phyloP scores from a whole-genome alignment of 1,284 basidiomycete species.

The Trichosporon coremiiforme region DNA sequence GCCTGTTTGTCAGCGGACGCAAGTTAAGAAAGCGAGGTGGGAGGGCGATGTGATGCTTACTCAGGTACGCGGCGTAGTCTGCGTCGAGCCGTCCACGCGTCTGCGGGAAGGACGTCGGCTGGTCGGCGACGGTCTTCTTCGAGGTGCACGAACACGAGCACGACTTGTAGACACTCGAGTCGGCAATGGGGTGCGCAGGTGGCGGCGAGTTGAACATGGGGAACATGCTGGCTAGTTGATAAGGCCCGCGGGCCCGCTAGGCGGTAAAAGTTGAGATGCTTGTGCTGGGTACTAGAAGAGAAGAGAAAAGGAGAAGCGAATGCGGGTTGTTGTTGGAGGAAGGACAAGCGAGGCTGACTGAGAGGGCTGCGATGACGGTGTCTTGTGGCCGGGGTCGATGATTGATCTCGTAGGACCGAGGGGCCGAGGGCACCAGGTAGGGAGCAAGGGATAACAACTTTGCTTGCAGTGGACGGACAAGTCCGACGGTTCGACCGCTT shows the following conservation, averaged over 20 bases:
- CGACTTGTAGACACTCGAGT: slow-evolving; percentile 14
- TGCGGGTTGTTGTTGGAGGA: neutral
- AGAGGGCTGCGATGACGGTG: neutral
- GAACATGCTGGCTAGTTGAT: neutral
- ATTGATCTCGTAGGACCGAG: slow-evolving; percentile 9
- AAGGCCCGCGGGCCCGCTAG: slow-evolving; percentile 9
- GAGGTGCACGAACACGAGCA: slow-evolving; percentile 7
- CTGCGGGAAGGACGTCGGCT: slow-evolving; percentile 17
- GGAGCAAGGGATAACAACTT: slow-evolving; percentile 18
- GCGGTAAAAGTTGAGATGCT: neutral
- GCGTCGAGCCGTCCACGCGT: slow-evolving; percentile 14
- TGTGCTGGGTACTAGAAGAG: neutral
- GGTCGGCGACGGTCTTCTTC: neutral
- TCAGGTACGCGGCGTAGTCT: slow-evolving; percentile 16
- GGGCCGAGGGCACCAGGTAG: slow-evolving; percentile 3
- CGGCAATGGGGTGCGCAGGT: neutral
- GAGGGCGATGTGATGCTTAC: neutral
- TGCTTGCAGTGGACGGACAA: slow-evolving; percentile 1
- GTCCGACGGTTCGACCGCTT: slow-evolving; percentile 15
- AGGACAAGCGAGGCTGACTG: neutral
- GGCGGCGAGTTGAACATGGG: slow-evolving; percentile 12
- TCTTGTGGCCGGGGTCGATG: neutral
- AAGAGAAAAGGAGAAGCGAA: neutral
- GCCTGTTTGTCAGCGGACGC: neutral
- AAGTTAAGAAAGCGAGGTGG: too few relatives aligned